These are phyloP conservation scores for Aspergillus alliaceus DNA, from an alignment of 2,329 filamentous ascomycete species.

Conservation along the genomic window DNA sequence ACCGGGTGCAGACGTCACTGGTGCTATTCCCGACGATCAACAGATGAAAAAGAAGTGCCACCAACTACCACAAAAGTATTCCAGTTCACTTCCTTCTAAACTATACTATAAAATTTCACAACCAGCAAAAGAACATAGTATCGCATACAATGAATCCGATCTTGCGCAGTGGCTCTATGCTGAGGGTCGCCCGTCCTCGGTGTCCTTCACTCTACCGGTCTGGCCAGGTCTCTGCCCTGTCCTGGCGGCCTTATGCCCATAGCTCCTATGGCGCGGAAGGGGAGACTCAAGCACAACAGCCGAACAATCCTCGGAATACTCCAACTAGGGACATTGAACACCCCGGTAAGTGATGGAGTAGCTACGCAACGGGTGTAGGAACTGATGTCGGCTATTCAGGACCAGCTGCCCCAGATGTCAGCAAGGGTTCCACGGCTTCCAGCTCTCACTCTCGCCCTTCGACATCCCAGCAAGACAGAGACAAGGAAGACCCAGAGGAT, in stretches of 20 bases:
- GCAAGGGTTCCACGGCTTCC: conserved; percentile 5
- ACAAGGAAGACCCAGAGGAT: background rate
- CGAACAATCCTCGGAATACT: conserved; percentile 8
- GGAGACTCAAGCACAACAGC: conserved; percentile 8
- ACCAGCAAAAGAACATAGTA: too few species aligned
- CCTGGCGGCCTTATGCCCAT: conserved; percentile 16
- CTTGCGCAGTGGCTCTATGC: background rate
- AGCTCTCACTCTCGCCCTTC: conserved; percentile 3
- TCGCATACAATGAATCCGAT: background rate
- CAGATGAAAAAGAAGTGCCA: background rate
- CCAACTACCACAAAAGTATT: too few species aligned
- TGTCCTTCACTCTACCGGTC: background rate
- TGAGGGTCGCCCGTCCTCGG: background rate
- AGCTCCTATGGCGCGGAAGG: conserved; percentile 21
- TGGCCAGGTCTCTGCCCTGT: background rate
- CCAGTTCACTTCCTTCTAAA: too few species aligned
- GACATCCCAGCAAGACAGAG: background rate
- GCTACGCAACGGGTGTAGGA: background rate
- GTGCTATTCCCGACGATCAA: background rate
- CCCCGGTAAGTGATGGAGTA: conserved; percentile 17
- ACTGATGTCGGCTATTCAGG: conserved; percentile 11
- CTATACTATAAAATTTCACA: too few species aligned
- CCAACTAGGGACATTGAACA: conserved; percentile 24
- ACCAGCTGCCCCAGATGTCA: conserved; percentile 21
- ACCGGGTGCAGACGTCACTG: background rate